Conservation (phyloP, 139 green algal genomes). For the Asterochloris erici region DNA sequence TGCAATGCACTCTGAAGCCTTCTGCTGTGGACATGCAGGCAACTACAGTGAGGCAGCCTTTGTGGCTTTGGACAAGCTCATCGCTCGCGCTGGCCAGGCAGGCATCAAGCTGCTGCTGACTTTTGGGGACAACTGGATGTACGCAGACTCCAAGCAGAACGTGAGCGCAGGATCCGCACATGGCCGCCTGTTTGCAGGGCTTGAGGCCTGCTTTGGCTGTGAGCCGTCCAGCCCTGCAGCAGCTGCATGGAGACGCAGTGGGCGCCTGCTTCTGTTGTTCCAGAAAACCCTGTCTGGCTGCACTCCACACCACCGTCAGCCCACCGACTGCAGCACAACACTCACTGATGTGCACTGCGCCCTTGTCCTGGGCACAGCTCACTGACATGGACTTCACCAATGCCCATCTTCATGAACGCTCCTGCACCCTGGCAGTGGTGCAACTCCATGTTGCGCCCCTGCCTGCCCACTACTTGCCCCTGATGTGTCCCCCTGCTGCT, state of each 20-base stretch:
- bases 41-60: constrained; percentile 18
- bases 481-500: neutral
- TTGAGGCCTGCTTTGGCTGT: too few relatives aligned
- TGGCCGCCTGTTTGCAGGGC: too few relatives aligned
- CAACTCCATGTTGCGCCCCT: neutral
- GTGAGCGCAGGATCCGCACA: neutral
- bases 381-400: neutral
- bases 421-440: neutral
- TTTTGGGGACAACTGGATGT: constrained; percentile 6
- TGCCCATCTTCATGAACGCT: neutral
- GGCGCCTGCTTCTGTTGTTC: too few relatives aligned
- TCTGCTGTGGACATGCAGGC: constrained; percentile 16
- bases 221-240: too few relatives aligned
- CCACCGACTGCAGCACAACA: too few relatives aligned
- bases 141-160: constrained; percentile 17
- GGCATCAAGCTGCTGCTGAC: constrained; percentile 10
- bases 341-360: too few relatives aligned
- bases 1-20: neutral
- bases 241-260: too few relatives aligned
- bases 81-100: constrained; percentile 1
- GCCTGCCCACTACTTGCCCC: neutral
- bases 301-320: too few relatives aligned
- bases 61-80: constrained; percentile 5
- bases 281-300: too few relatives aligned
- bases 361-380: neutral